Evolutionary conservation across 1,139 yeast genomes (phyloP), one percentile per base, ranked within the genome.

Genomic region (Ogataea hybrid): DNA sequence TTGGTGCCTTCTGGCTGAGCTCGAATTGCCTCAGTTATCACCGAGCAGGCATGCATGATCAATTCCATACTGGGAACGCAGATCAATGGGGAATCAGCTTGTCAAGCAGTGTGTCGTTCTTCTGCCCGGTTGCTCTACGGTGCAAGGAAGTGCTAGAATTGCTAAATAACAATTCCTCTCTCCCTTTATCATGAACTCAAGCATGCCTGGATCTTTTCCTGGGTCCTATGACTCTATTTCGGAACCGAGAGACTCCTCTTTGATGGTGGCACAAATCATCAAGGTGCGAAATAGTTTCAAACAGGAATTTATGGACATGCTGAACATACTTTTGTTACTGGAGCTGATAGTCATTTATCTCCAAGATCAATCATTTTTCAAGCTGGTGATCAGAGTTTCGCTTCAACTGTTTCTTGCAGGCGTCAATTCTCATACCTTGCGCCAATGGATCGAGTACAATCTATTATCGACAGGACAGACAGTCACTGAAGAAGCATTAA

Each of bases 361-460:
- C 33, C 40, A 37, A n/a, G 57, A 53, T 35, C 49, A 43, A 15
- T 52, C 56, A 2, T 47, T 52, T 25, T 37, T 52, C 35, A 47
- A 48, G 36, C 39, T 53, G 14, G 21, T 41, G 11, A 14, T 50
- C n/a, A 32, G 52, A 21, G 45, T 34, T 3, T 35, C 43, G 32
- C 44, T 52, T 18, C 56, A 53, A 23, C 28, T 50, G 11, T 41
- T 48, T 32, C 43, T 53, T 9, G 18, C 50, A 21, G 47, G 50
- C 30, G 41, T 48, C 22, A 45, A 49, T n/a, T 23, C 22, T 9
- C 44, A 39, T 32, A 41, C 32, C 12, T 31, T 42, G 5, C 45
- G 44, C 23, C 50, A 51, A 35, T 50, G 53, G 54, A 44, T 47
- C 25, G 48, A 47, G 30, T 37, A 40, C 28, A 43, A 49, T 31